phyloP scores from a whole-genome alignment of 176 grass and related monocot species.

The Echinochloa phyllopogon region DNA sequence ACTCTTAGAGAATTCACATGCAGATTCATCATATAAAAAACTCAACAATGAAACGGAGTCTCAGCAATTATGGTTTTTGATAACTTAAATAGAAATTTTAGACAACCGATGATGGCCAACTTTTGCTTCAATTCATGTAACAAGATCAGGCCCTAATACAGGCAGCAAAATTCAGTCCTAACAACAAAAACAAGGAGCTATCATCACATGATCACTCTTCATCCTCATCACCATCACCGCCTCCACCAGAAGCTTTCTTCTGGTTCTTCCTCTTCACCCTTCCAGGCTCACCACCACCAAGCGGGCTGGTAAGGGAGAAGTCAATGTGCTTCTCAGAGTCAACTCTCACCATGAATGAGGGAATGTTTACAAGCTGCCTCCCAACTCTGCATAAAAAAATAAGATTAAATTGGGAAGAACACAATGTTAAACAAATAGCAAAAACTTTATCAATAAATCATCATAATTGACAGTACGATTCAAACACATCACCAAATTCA shows the following conservation, averaged over 20 bases:
- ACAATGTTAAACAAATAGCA: background rate
- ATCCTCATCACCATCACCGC: constrained; percentile 65
- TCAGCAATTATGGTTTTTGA: constrained; percentile 5
- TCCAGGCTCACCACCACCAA: constrained; percentile 68
- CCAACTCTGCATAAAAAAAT: constrained; percentile 57
- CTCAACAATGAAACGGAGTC: background rate
- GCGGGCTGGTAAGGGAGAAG: constrained; percentile 75
- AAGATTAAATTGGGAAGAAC: background rate
- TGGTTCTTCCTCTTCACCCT: constrained; percentile 80
- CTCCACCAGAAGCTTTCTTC: constrained; percentile 67
- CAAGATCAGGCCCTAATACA: constrained; percentile 48
- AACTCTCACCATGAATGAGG: constrained; percentile 78
- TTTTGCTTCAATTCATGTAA: constrained; percentile 35
- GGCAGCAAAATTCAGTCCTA: constrained; percentile 48
- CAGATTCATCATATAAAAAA: background rate
- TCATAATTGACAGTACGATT: background rate
- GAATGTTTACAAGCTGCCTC: constrained; percentile 78
- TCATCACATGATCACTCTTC: constrained; percentile 33
- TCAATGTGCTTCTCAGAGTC: constrained; percentile 83
- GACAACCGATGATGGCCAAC: background rate
- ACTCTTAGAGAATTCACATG: constrained; percentile 9
- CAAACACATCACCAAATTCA: background rate
- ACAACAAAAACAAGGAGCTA: constrained; percentile 42
- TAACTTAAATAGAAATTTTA: constrained; percentile 18
- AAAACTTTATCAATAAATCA: background rate